A percentile compares a stretch with the other conserved stretches of the same genome.
phyloP scores from a whole-genome alignment of 192 early-diverging fungal species.

The Paraglomus brasilianum region DNA sequence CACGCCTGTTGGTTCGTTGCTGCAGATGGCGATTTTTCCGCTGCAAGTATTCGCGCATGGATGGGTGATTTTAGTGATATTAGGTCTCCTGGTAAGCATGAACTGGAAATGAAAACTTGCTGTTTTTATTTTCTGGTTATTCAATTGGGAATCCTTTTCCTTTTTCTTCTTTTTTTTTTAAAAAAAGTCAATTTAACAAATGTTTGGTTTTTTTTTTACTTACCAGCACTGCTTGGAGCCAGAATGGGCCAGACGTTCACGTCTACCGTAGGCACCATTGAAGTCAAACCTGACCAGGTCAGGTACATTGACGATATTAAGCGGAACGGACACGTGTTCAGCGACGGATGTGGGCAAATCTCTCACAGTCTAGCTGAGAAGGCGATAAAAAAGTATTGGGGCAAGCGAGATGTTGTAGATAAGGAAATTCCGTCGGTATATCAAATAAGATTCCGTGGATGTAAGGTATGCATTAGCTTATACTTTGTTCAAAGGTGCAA shows the following conservation, averaged over 20 bases:
- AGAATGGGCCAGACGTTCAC: constrained; percentile 76
- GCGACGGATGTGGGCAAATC: constrained; percentile 74
- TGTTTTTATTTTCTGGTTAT: no score
- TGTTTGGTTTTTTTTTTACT: neutral
- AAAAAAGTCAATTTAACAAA: neutral
- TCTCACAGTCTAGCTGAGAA: constrained; percentile 46
- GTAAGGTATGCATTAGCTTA: constrained; percentile 39
- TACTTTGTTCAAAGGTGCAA: neutral
- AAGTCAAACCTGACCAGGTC: constrained; percentile 41
- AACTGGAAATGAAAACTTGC: no score
- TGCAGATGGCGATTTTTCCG: constrained; percentile 45
- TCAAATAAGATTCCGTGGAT: constrained; percentile 69
- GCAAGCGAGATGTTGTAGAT: constrained; percentile 37
- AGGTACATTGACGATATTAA: constrained; percentile 57
- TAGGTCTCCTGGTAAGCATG: no score
- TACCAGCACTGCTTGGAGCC: constrained; percentile 66
- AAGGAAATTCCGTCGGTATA: constrained; percentile 55
- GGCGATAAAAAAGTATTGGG: constrained; percentile 21
- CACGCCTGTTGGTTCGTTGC: constrained; percentile 64
- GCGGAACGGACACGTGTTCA: constrained; percentile 55
- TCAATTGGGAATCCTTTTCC: no score
- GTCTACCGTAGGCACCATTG: constrained; percentile 52
- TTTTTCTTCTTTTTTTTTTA: no score
- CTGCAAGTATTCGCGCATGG: constrained; percentile 52
- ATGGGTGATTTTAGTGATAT: constrained; percentile 75